Base-by-base conservation (phyloP, 2,329 filamentous ascomycete species). In the Mariannaea elegans region DNA sequence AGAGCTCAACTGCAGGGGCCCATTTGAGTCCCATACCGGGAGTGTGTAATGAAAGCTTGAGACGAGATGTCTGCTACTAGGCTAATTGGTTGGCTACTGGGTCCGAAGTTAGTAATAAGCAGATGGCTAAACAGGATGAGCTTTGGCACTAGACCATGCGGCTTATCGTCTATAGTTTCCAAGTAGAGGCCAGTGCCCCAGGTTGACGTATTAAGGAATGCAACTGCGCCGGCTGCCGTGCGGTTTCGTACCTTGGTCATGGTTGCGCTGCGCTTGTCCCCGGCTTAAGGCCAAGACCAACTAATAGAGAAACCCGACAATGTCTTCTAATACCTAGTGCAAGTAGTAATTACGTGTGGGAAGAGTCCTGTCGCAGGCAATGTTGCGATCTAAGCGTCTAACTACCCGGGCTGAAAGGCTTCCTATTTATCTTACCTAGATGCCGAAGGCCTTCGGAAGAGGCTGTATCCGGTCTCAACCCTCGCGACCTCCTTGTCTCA, bases 341-440 rank as follows among this genome's bases (percentile, higher is more conserved):
- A 52, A 12, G 56, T 53, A 5, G 42, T 24, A n/a, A n/a, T n/a
- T n/a, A 18, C 56, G 52, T 18, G 56, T 42, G 0, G 49, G 49
- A 16, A 59, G 29, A 27, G 56, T 36, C 18, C 56, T 53, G 10
- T 49, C 49, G 19, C 56, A 59, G n/a, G 56, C 44, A 18, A 59
- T 59, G 29, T 54, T 59, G 44, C 56, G 42, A 27, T 32, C 44
- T 59, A n/a, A 14, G n/a, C n/a, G n/a, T n/a, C n/a, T n/a, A n/a
- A n/a, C n/a, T n/a, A n/a, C n/a, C n/a, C n/a, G n/a, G n/a, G n/a
- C n/a, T n/a, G n/a, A n/a, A n/a, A n/a, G n/a, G n/a, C n/a, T n/a
- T n/a, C n/a, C n/a, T n/a, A n/a, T n/a, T n/a, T n/a, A n/a, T n/a
- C n/a, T n/a, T n/a, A n/a, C n/a, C n/a, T n/a, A n/a, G n/a, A n/a